phyloP scores from a whole-genome alignment of 2,329 filamentous ascomycete species.

The Dactylonectria estremocensis region DNA sequence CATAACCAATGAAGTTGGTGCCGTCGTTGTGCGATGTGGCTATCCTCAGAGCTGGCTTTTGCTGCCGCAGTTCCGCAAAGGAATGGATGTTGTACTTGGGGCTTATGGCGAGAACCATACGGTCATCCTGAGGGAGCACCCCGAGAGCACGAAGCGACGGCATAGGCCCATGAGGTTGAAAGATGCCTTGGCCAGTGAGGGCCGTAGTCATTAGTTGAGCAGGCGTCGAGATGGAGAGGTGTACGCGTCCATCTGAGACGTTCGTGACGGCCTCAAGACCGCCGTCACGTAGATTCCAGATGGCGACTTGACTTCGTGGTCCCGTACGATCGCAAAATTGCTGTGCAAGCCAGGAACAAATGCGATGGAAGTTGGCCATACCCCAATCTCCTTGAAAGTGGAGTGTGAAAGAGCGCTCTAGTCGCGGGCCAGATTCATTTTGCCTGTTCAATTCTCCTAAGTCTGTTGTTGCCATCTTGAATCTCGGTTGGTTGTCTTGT shows the following conservation, averaged over 20 bases:
- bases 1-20: conserved; percentile 16
- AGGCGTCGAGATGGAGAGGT: conserved; percentile 8
- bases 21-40: conserved; percentile 10
- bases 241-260: neutral
- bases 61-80: conserved; percentile 1
- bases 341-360: conserved; percentile 13
- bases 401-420: conserved; percentile 7
- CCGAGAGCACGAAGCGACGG: conserved; percentile 10
- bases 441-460: neutral
- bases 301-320: conserved; percentile 6
- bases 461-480: neutral
- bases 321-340: conserved; percentile 21
- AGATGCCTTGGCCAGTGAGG: conserved; percentile 7
- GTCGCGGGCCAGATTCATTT: neutral
- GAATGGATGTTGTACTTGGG: conserved; percentile 9
- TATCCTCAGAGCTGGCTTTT: conserved; percentile 8
- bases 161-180: conserved; percentile 1
- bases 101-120: conserved; percentile 8
- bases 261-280: conserved; percentile 6
- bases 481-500: neutral
- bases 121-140: conserved; percentile 11
- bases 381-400: conserved; percentile 17
- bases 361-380: conserved; percentile 9
- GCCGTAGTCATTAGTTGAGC: conserved; percentile 2
- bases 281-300: conserved; percentile 9